phyloP scores from a whole-genome alignment of 495 filamentous ascomycete genomes.

The Penicillium crystallinum region DNA sequence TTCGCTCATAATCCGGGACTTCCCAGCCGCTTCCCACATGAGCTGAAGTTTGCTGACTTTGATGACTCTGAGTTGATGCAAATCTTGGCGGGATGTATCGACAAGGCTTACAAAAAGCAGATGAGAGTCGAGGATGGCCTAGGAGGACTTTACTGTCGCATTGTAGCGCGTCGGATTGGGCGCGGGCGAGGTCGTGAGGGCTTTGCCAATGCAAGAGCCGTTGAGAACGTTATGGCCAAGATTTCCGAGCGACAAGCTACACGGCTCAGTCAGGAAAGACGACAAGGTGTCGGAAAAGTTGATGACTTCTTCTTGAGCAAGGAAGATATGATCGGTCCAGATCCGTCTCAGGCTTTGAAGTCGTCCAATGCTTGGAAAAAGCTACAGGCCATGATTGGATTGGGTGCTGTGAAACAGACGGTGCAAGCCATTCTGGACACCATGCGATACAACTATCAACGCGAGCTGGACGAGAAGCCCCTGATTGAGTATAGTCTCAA shows the following conservation, averaged over 20 bases:
- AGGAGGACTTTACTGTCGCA: conserved; percentile 59
- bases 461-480: conserved; percentile 56
- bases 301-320: conserved; percentile 51
- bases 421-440: conserved; percentile 52
- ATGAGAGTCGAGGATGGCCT: conserved; percentile 60
- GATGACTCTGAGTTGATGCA: conserved; percentile 56
- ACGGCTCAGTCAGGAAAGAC: conserved; percentile 44
- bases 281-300: conserved; percentile 11
- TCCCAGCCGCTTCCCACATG: conserved; percentile 63
- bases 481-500: conserved; percentile 58
- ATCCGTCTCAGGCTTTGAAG: conserved; percentile 50
- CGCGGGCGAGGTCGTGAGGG: conserved; percentile 57
- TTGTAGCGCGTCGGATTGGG: conserved; percentile 58
- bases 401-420: conserved; percentile 58
- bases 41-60: conserved; percentile 66
- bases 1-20: conserved; percentile 75
- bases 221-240: conserved; percentile 54
- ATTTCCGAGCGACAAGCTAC: conserved; percentile 55
- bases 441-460: conserved; percentile 55
- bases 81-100: conserved; percentile 48
- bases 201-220: conserved; percentile 67
- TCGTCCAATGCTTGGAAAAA: conserved; percentile 52
- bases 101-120: conserved; percentile 40
- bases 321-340: conserved; percentile 63
- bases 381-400: conserved; percentile 55